Evolutionary conservation across 768 basidiomycete genomes (phyloP), one percentile per base, ranked within the genome.

Genomic region (Leccinum aurantiacum): DNA sequence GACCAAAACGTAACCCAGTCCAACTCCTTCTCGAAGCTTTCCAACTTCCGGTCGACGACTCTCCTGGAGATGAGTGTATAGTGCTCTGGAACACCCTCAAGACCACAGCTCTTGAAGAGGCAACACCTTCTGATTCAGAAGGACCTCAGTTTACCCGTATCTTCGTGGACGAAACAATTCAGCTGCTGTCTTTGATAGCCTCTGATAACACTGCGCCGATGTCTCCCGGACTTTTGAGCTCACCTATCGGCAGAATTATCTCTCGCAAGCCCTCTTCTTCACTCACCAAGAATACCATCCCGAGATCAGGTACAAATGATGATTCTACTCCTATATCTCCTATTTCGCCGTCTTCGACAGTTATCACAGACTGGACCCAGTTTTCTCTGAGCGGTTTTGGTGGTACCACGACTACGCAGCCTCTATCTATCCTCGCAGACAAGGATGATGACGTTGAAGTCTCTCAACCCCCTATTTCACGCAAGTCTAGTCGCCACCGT

Each of bases 321-420:
- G 68, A 63, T 29, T 70, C 73, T 9, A 60, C 70, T 6, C 64
- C 66, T 3, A 57, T 37, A 22, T 72, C 73, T 3, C 69, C 78
- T 13, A 63, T 70, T 9, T 71, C 74, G 3, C 65, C 74, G 4
- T 59, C 74, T 19, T 71, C 75, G 4, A 58, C 73, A 22, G 61
- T 69, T 29, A 27, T 72, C 53, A 65, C 74, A 51, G 87, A 90
- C 64, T 92, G 90, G 90, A 69, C 78, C 6, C 82, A 86, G 41
- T 91, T 92, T 71, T 85, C 89, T 0, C 73, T 81, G 1, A 75
- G 82, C 1, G 90, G 90, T 3, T 92, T 88, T 70, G 79, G 78
- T 33, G 73, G 74, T 1, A 76, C 80, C 46, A 64, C 76, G 1
- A 11, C 54, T 2, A 55, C 67, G 5, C 74, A 64, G 17, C 72